Conservation (phyloP, 73 alveolate species). For the Strombidium stylifer region DNA sequence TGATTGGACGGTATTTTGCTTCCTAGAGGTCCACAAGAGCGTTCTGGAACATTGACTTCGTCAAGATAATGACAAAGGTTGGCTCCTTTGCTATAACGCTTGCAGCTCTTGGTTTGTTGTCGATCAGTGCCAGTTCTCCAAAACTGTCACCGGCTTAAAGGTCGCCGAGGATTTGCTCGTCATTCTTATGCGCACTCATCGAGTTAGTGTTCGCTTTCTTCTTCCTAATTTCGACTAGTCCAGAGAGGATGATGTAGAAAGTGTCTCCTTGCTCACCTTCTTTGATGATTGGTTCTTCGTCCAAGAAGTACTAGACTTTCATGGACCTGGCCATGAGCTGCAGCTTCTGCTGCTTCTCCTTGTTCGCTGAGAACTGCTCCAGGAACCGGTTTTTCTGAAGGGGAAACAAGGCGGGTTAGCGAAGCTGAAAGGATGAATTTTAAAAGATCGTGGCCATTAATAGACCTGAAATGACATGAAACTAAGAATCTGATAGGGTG, state of each 20-base stretch:
- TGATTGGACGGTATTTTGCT: constrained; percentile 31
- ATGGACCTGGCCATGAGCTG: too few relatives aligned
- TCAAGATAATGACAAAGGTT: constrained; percentile 51
- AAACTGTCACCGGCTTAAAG: constrained; percentile 70
- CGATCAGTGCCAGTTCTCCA: constrained; percentile 81
- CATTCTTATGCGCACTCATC: not conserved
- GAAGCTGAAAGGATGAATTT: too few relatives aligned
- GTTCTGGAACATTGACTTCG: constrained; percentile 47
- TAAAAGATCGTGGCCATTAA: too few relatives aligned
- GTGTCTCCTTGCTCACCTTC: constrained; percentile 64
- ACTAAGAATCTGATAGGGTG: too few relatives aligned
- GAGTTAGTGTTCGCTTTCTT: constrained; percentile 11
- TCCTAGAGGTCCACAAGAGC: constrained; percentile 40
- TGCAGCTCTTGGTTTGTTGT: constrained; percentile 88
- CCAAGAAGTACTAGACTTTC: too few relatives aligned
- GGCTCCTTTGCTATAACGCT: constrained; percentile 62
- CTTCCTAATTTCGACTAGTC: constrained; percentile 46
- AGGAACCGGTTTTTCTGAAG: too few relatives aligned
- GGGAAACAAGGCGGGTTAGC: too few relatives aligned
- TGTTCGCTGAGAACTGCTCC: too few relatives aligned
- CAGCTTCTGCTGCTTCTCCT: too few relatives aligned
- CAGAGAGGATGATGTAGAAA: constrained; percentile 58
- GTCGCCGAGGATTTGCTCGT: constrained; percentile 59
- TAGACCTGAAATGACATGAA: too few relatives aligned
- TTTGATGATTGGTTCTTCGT: constrained; percentile 44